phyloP scores from a whole-genome alignment of 768 basidiomycete genomes.

The Clitopilus passeckerianus region DNA sequence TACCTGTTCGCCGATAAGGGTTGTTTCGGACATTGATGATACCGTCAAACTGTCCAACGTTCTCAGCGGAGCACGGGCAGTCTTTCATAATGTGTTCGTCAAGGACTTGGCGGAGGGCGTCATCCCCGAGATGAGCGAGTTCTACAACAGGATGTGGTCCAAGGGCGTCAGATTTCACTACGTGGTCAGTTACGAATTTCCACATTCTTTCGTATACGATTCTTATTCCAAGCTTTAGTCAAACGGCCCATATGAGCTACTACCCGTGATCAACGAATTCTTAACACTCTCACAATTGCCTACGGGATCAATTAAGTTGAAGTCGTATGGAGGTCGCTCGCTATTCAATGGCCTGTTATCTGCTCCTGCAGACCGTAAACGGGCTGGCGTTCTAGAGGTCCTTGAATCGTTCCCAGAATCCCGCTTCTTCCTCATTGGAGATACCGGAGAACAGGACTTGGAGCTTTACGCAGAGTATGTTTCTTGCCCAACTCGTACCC shows the following conservation, averaged over 20 bases:
- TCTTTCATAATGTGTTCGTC: conserved; percentile 91
- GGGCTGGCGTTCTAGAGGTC: conserved; percentile 72
- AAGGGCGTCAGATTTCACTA: conserved; percentile 82
- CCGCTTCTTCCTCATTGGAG: conserved; percentile 82
- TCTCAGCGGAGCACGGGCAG: conserved; percentile 70
- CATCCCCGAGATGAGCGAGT: conserved; percentile 80
- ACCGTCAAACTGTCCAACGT: conserved; percentile 83
- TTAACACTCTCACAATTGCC: conserved; percentile 67
- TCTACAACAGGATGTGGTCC: conserved; percentile 67
- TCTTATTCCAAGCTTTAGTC: conserved; percentile 34
- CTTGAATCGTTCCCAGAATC: conserved; percentile 70
- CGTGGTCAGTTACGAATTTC: conserved; percentile 54
- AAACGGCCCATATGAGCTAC: conserved; percentile 83
- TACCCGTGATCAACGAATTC: conserved; percentile 76
- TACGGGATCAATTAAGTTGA: conserved; percentile 72
- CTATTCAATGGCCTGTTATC: conserved; percentile 81
- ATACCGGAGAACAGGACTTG: conserved; percentile 92
- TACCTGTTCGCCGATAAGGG: conserved; percentile 60
- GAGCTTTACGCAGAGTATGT: conserved; percentile 79
- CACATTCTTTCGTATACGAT: neutral
- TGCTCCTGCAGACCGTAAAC: conserved; percentile 81
- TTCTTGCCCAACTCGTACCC: neutral
- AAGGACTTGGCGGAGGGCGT: conserved; percentile 73
- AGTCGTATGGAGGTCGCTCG: conserved; percentile 80
- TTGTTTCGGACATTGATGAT: conserved; percentile 94